Evolutionary conservation across 768 basidiomycete species (phyloP), one percentile per base, ranked within the genome.

Genomic region (Rickenella mellea): DNA sequence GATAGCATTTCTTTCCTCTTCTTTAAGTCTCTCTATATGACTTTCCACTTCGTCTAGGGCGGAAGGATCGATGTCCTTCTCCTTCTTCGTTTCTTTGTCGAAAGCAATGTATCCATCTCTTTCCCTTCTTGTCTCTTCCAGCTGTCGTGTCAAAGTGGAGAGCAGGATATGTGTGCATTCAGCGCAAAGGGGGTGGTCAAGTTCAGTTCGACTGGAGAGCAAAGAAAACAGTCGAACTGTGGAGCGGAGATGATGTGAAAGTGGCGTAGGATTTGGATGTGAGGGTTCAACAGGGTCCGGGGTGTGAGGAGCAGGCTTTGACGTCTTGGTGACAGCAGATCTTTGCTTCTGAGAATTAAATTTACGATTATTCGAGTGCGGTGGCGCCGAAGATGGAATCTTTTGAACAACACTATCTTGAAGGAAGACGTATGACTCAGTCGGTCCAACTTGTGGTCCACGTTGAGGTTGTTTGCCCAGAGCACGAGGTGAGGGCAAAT

Each of bases 21-120:
- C 56, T 58, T 76, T 81, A 48, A 89, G 61, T 54, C 70, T 77
- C 49, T 79, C 79, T 37, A 90, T 85, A 64, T 75, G 82, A 64
- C 68, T 74, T 52, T 81, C 78, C 7, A 78, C 75, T 50, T 83
- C 80, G 46, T 78, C 80, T 50, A 72, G 53, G 3, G 73, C 76
- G 42, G 78, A 76, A 11, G 67, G 68, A 51, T 83, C 80, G 33
- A 80, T 68, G 50, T 93, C 88, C 49, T 71, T 76, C 59, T 92
- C 85, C 60, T 80, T 87, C 55, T 78, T 72, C 3, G 87, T 74
- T 48, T 92, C 87, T 57, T 82, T 83, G 60, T 94, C 91, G 55
- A 93, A 97, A 0, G 88, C 86, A 48, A 90, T 80, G 57, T 94
- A 96, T 0, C 89, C 90, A 51, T 96, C 92, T 45, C 91, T 68